A percentile compares a stretch with the other conserved stretches of the same genome.
Conservation (phyloP, 768 basidiomycete species). For the Podaxis sp. region DNA sequence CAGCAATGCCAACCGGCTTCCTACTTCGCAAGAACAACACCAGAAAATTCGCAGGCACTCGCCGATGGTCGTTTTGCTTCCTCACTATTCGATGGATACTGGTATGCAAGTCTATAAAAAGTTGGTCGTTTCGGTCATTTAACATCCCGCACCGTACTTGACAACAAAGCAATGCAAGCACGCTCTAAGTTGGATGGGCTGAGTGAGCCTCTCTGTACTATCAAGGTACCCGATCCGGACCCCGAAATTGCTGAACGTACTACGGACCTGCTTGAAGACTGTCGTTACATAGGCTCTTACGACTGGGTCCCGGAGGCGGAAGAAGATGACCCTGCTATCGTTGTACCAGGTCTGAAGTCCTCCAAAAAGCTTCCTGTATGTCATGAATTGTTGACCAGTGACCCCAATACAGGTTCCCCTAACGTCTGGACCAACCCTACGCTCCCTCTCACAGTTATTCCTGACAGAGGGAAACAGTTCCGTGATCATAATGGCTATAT, state of each 20-base stretch:
- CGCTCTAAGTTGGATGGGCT: background rate
- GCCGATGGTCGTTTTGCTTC: too few species aligned
- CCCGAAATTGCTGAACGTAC: background rate
- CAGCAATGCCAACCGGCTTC: too few species aligned
- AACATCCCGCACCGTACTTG: background rate
- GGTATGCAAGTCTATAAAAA: background rate
- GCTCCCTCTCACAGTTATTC: conserved; percentile 50
- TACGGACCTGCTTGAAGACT: conserved; percentile 28
- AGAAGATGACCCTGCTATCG: conserved; percentile 45
- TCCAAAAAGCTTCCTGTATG: too few species aligned
- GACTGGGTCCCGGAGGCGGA: conserved; percentile 41
- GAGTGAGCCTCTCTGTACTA: background rate
- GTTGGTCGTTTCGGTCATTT: background rate
- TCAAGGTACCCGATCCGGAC: background rate
- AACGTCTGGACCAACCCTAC: conserved; percentile 50
- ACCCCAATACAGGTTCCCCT: conserved; percentile 50
- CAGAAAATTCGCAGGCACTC: too few species aligned
- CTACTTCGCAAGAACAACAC: too few species aligned
- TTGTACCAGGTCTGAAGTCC: conserved; percentile 40
- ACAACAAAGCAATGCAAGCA: background rate
- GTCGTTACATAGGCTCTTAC: conserved; percentile 50
- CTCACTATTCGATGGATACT: too few species aligned
- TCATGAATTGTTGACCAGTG: background rate
- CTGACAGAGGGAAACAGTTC: conserved; percentile 49
- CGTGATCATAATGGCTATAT: conserved; percentile 59